A percentile compares a stretch with the other conserved stretches of the same genome.
phyloP scores from a whole-genome alignment of 495 filamentous ascomycete genomes.

The Oleoguttula mirabilis region DNA sequence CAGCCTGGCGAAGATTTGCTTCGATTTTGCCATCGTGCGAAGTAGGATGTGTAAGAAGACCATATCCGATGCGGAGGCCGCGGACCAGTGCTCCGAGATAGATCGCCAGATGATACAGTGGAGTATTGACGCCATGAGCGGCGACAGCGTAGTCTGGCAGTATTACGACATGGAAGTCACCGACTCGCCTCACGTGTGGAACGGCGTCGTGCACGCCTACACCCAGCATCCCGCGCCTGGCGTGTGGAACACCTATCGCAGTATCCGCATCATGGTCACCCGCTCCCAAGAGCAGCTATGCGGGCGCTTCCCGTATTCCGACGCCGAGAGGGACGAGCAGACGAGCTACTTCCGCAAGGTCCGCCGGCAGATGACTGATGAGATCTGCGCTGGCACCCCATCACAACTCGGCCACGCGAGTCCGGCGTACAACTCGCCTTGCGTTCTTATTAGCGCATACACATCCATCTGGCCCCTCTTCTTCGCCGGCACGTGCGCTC shows the following conservation, averaged over 20 bases:
- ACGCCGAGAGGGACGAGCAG: conserved; percentile 11
- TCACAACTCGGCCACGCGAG: conserved; percentile 8
- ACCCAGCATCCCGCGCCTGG: background rate
- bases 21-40: conserved; percentile 14
- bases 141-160: conserved; percentile 1
- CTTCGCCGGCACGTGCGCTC: conserved; percentile 18
- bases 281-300: conserved; percentile 14
- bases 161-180: conserved; percentile 10
- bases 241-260: conserved; percentile 10
- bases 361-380: conserved; percentile 17
- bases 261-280: conserved; percentile 12
- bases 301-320: background rate
- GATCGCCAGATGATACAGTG: conserved; percentile 11
- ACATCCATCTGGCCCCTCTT: conserved; percentile 17
- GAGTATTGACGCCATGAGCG: conserved; percentile 1
- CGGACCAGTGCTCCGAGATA: background rate
- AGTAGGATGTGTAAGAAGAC: conserved; percentile 1
- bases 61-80: conserved; percentile 1
- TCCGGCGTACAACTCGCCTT: background rate
- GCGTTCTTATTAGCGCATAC: conserved; percentile 13
- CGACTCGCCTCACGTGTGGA: conserved; percentile 17
- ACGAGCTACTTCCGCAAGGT: conserved; percentile 10
- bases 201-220: conserved; percentile 14
- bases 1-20: conserved; percentile 5
- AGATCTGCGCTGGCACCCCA: conserved; percentile 15